phyloP scores from a whole-genome alignment of 371 early-diverging fungal species.

The Rhizopus arrhizus region DNA sequence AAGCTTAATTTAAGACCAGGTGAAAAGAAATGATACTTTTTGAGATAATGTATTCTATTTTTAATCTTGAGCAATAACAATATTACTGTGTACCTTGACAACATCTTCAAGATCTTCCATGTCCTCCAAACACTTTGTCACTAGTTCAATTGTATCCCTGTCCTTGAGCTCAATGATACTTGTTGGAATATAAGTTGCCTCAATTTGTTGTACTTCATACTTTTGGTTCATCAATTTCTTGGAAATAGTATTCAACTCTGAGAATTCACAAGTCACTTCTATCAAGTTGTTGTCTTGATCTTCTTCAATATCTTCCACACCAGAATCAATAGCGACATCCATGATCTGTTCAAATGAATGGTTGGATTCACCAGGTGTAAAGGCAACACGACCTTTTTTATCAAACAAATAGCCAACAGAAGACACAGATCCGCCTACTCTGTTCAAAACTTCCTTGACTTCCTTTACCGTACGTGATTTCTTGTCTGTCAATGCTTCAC shows the following conservation, averaged over 20 bases:
- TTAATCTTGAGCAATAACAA: slow-evolving; percentile 16
- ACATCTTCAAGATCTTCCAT: slow-evolving; percentile 63
- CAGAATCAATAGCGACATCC: slow-evolving; percentile 62
- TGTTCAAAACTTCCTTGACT: slow-evolving; percentile 64
- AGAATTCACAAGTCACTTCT: slow-evolving; percentile 53
- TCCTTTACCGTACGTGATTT: slow-evolving; percentile 69
- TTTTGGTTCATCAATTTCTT: slow-evolving; percentile 36
- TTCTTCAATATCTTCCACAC: slow-evolving; percentile 64
- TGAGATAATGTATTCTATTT: no score
- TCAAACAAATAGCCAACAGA: slow-evolving; percentile 66
- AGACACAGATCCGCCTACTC: slow-evolving; percentile 59
- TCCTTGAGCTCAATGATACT: slow-evolving; percentile 41
- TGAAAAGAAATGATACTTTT: no score
- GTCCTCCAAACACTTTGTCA: slow-evolving; percentile 49
- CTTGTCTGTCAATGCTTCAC: slow-evolving; percentile 67
- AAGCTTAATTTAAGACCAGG: no score
- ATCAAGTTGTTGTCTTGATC: slow-evolving; percentile 32
- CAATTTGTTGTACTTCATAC: slow-evolving; percentile 50
- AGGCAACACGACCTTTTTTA: slow-evolving; percentile 57
- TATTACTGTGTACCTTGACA: slow-evolving; percentile 59
- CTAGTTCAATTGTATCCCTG: slow-evolving; percentile 38
- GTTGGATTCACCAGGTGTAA: slow-evolving; percentile 43
- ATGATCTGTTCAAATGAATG: slow-evolving; percentile 58
- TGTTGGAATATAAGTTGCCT: slow-evolving; percentile 50
- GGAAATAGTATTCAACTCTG: slow-evolving; percentile 43